These are phyloP conservation scores for Pythium sukuiense DNA, from an alignment of 352 stramenopile genomes.

Conservation along the genomic window DNA sequence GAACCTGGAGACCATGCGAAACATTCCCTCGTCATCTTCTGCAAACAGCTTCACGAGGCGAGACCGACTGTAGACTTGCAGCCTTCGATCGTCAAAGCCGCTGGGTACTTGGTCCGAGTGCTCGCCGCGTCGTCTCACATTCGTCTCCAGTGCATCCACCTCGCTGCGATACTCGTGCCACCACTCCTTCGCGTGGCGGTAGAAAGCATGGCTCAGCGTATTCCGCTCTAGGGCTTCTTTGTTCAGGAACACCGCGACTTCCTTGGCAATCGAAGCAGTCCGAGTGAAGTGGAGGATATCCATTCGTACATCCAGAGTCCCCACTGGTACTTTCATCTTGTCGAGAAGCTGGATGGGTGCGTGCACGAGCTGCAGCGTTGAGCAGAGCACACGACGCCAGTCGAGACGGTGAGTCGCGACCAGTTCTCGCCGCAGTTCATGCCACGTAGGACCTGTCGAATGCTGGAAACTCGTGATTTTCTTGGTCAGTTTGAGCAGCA, in stretches of 20 bases:
- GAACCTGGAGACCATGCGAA: constrained; percentile 88
- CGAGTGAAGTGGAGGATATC: constrained; percentile 66
- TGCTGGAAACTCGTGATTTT: constrained; percentile 35
- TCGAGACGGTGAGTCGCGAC: constrained; percentile 69
- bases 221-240: constrained; percentile 59
- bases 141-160: constrained; percentile 21
- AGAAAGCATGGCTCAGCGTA: constrained; percentile 61
- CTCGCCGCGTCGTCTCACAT: not conserved
- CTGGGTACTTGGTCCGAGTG: not conserved
- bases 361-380: constrained; percentile 65
- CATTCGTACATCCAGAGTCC: constrained; percentile 63
- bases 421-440: constrained; percentile 53
- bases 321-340: constrained; percentile 68
- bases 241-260: constrained; percentile 49
- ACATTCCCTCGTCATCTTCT: constrained; percentile 84
- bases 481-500: constrained; percentile 65
- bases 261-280: constrained; percentile 39
- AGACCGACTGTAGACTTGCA: constrained; percentile 14
- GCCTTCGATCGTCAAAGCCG: not conserved
- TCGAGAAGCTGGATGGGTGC: constrained; percentile 63
- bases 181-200: constrained; percentile 83
- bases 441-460: constrained; percentile 30
- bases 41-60: constrained; percentile 83
- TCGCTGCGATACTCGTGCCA: constrained; percentile 77
- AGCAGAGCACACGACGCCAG: constrained; percentile 78